phyloP scores from a whole-genome alignment of 768 basidiomycete species.

The Pleurotus giganteus region DNA sequence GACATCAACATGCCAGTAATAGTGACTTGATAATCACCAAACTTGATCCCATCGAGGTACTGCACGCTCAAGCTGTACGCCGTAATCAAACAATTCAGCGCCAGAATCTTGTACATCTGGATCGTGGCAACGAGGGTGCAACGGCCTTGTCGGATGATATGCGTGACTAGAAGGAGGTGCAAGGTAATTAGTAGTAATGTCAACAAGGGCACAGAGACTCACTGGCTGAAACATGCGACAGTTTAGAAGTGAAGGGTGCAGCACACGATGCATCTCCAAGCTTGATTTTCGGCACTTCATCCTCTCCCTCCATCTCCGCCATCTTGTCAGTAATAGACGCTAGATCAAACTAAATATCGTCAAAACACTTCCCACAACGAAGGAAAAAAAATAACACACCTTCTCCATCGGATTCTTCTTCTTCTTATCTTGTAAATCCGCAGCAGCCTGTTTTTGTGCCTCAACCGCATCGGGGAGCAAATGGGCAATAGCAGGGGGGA shows the following conservation, averaged over 20 bases:
- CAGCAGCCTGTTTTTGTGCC: slow-evolving; percentile 80
- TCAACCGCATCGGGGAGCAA: slow-evolving; percentile 88
- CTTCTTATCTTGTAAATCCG: slow-evolving; percentile 60
- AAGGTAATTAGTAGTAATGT: neutral
- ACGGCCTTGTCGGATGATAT: slow-evolving; percentile 97
- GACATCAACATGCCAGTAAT: slow-evolving; percentile 97
- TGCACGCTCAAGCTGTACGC: slow-evolving; percentile 98
- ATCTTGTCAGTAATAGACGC: slow-evolving; percentile 78
- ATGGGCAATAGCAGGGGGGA: slow-evolving; percentile 84
- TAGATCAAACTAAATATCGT: slow-evolving; percentile 42
- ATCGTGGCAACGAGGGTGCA: slow-evolving; percentile 98
- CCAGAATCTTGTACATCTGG: slow-evolving; percentile 99
- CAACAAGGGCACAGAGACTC: slow-evolving; percentile 29
- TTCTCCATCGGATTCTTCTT: slow-evolving; percentile 89
- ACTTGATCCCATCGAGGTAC: slow-evolving; percentile 98
- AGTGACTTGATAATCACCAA: slow-evolving; percentile 98
- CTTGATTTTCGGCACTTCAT: slow-evolving; percentile 97
- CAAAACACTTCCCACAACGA: neutral
- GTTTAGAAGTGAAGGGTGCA: slow-evolving; percentile 97
- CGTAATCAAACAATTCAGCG: slow-evolving; percentile 95
- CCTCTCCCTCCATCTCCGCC: slow-evolving; percentile 91
- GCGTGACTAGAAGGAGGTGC: slow-evolving; percentile 61
- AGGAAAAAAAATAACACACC: slow-evolving; percentile 39
- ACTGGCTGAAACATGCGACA: slow-evolving; percentile 97
- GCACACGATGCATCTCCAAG: slow-evolving; percentile 99